Evolutionary conservation across 2,329 filamentous ascomycete genomes (phyloP).

Genomic region (Aaosphaeria pasadenensis): DNA sequence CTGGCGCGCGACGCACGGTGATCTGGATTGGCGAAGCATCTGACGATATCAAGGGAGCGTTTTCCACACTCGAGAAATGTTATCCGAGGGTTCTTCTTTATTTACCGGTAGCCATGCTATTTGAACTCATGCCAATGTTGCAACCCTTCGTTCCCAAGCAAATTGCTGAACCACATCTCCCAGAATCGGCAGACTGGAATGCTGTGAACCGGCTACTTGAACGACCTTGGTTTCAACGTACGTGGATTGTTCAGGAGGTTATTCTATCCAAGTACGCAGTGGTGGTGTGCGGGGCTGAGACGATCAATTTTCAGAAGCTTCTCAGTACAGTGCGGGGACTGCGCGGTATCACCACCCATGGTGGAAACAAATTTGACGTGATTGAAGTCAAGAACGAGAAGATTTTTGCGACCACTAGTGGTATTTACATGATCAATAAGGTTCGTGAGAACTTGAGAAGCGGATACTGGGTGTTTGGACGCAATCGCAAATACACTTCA

Average conservation of each 20-base stretch:
- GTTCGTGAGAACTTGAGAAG: not conserved
- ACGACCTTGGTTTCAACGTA: not conserved
- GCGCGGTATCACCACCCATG: not conserved
- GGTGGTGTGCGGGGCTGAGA: not conserved
- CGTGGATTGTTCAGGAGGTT: constrained; percentile 1
- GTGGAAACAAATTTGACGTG: not conserved
- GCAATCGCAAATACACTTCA: not conserved
- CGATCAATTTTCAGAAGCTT: not conserved
- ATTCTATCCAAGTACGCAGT: not conserved
- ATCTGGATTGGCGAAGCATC: constrained; percentile 1
- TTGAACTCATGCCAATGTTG: not conserved
- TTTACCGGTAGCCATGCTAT: not conserved
- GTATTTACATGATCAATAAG: not conserved
- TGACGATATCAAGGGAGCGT: not conserved
- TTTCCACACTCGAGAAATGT: not conserved
- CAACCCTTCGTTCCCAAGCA: not conserved
- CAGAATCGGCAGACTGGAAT: not conserved
- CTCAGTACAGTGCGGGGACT: not conserved
- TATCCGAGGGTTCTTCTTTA: not conserved
- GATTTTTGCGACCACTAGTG: not conserved
- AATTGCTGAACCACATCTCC: not conserved
- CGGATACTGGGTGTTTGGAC: not conserved
- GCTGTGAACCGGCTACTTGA: not conserved
- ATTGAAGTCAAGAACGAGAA: not conserved
- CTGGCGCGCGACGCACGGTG: constrained; percentile 1